Conservation (phyloP, 176 grass and related monocot species). For the Canna indica region DNA sequence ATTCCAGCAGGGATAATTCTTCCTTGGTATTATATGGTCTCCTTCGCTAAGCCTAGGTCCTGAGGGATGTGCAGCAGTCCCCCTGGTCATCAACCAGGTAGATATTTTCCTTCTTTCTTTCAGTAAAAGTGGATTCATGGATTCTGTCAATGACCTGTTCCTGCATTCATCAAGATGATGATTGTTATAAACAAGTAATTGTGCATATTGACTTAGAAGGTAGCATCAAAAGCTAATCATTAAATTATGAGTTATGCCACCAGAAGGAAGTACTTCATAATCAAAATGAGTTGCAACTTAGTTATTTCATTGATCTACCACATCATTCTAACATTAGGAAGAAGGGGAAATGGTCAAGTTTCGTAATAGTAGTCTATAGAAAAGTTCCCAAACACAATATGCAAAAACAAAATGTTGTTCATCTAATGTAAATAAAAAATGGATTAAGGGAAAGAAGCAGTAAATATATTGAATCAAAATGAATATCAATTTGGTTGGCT, state of each 20-base stretch:
- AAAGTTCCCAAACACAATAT: background rate
- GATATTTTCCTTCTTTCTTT: conserved; percentile 4
- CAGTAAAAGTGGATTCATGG: background rate
- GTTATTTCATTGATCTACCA: too few relatives aligned
- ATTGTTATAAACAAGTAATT: background rate
- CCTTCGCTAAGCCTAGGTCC: background rate
- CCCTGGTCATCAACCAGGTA: conserved; percentile 14
- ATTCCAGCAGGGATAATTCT: conserved; percentile 9
- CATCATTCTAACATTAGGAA: too few relatives aligned
- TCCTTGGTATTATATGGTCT: conserved; percentile 15
- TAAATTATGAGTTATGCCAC: too few relatives aligned
- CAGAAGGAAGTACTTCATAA: too few relatives aligned
- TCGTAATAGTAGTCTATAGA: too few relatives aligned
- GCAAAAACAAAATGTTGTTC: background rate
- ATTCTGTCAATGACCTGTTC: conserved; percentile 7
- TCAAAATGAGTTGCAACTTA: too few relatives aligned
- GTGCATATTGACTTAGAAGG: background rate
- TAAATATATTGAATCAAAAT: background rate
- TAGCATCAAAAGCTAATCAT: background rate
- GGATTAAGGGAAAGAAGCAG: background rate
- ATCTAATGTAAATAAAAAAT: too few relatives aligned
- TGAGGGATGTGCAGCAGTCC: conserved; percentile 8
- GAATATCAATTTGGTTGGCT: background rate
- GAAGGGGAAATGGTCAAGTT: too few relatives aligned
- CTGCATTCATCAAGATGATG: background rate